phyloP scores from a whole-genome alignment of 257 asterid species.

The Dorcoceras hygrometricum region DNA sequence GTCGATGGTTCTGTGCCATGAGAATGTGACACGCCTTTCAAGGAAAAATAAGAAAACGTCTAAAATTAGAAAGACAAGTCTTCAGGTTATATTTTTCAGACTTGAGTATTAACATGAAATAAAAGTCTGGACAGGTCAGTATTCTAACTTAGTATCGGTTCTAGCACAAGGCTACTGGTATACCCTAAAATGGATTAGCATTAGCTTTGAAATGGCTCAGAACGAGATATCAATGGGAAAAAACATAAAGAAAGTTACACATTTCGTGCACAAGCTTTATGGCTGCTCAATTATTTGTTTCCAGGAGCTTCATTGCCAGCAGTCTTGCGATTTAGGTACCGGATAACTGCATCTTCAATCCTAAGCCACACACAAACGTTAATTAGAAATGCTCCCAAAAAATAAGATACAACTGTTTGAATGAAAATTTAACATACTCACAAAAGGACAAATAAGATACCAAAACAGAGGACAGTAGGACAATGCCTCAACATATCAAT shows the following conservation, averaged over 20 bases:
- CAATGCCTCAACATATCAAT: not conserved
- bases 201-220: not conserved
- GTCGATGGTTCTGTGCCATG: not conserved
- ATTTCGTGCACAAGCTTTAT: not conserved
- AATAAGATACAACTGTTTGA: not conserved
- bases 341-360: constrained; percentile 73
- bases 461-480: not conserved
- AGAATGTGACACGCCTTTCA: not conserved
- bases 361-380: constrained; percentile 30
- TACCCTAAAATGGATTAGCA: not conserved
- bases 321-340: constrained; percentile 70
- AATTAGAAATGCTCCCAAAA: constrained; percentile 9
- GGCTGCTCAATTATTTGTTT: constrained; percentile 29
- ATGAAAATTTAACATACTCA: not conserved
- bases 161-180: not conserved
- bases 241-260: not conserved
- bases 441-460: not conserved
- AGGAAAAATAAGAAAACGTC: not conserved
- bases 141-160: not conserved
- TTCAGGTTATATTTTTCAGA: not conserved
- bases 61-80: not conserved
- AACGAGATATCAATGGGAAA: not conserved
- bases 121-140: not conserved
- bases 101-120: not conserved
- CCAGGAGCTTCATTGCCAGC: constrained; percentile 33